Percentiles rank a stretch among this genome's conserved stretches.
phyloP scores from a whole-genome alignment of 2,329 filamentous ascomycete genomes.

The Epichloe uncinata region DNA sequence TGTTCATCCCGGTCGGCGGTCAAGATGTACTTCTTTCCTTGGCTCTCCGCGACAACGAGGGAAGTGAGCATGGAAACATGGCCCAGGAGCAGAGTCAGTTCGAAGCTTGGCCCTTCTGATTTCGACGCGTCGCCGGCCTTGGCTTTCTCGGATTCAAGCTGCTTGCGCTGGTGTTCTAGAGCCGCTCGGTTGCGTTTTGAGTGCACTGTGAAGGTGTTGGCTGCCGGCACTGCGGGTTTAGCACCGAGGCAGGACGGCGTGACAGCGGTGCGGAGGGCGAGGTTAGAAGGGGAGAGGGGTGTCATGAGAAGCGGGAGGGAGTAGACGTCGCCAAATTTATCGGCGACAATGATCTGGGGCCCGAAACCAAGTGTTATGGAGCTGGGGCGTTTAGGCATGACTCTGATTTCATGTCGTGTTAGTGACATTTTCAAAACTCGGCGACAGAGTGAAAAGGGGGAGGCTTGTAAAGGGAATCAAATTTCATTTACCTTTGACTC shows the following conservation, averaged over 20 bases:
- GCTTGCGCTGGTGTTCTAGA: slow-evolving; percentile 43
- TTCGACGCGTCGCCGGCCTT: slow-evolving; percentile 12
- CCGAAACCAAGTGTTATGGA: slow-evolving; percentile 59
- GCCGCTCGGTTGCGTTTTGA: slow-evolving; percentile 49
- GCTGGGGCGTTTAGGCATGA: slow-evolving; percentile 82
- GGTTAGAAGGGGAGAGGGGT: slow-evolving; percentile 8
- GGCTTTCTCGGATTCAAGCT: slow-evolving; percentile 21
- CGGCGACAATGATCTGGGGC: slow-evolving; percentile 64
- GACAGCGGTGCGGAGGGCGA: slow-evolving; percentile 8
- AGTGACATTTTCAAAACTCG: not conserved
- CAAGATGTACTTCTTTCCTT: slow-evolving; percentile 34
- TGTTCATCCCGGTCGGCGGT: slow-evolving; percentile 52
- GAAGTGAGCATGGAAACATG: slow-evolving; percentile 93
- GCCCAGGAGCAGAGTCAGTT: slow-evolving; percentile 68
- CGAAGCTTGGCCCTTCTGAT: slow-evolving; percentile 42
- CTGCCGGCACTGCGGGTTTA: slow-evolving; percentile 31
- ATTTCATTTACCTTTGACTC: slow-evolving; percentile 50
- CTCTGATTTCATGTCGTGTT: slow-evolving; percentile 29
- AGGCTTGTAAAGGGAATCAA: not conserved
- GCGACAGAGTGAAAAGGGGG: not conserved
- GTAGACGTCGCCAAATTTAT: slow-evolving; percentile 98
- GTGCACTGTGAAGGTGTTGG: slow-evolving; percentile 48
- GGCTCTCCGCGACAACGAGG: slow-evolving; percentile 39
- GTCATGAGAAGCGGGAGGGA: slow-evolving; percentile 52
- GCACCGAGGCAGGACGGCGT: slow-evolving; percentile 4